These are phyloP conservation scores for Vickermania spadyakhi DNA, from an alignment of 208 protist species.

Conservation along the genomic window DNA sequence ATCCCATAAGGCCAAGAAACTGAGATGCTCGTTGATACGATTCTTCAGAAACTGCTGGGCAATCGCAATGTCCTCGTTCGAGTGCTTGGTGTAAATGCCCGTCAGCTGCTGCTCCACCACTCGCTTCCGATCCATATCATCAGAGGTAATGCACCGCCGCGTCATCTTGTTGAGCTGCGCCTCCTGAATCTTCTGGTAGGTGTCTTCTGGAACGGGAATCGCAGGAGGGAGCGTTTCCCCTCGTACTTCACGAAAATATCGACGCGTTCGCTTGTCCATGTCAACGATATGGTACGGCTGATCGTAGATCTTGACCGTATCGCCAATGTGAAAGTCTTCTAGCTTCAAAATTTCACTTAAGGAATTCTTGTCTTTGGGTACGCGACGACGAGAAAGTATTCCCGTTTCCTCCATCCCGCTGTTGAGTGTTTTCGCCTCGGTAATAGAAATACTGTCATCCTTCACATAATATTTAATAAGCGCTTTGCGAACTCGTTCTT, in stretches of 20 bases:
- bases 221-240: constrained; percentile 26
- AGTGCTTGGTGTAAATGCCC: constrained; percentile 84
- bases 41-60: constrained; percentile 83
- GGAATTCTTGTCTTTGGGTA: constrained; percentile 42
- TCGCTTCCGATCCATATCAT: constrained; percentile 84
- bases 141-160: constrained; percentile 50
- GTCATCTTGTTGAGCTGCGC: constrained; percentile 12
- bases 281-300: constrained; percentile 70
- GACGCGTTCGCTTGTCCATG: constrained; percentile 67
- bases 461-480: constrained; percentile 65
- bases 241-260: constrained; percentile 50
- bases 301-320: constrained; percentile 54
- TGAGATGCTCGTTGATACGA: constrained; percentile 80
- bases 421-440: constrained; percentile 58
- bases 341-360: constrained; percentile 40
- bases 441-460: constrained; percentile 75
- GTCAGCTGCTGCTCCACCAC: constrained; percentile 75
- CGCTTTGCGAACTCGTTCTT: constrained; percentile 56
- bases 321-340: constrained; percentile 70
- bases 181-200: constrained; percentile 19
- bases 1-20: constrained; percentile 84
- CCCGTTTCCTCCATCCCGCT: constrained; percentile 57
- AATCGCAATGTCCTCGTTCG: constrained; percentile 73
- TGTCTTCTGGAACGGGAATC: constrained; percentile 32
- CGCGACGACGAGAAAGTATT: constrained; percentile 72